A percentile compares a stretch with the other conserved stretches of the same genome.
Evolutionary conservation across 2,329 filamentous ascomycete genomes (phyloP).

Genomic region (Verticillium dahliae): DNA sequence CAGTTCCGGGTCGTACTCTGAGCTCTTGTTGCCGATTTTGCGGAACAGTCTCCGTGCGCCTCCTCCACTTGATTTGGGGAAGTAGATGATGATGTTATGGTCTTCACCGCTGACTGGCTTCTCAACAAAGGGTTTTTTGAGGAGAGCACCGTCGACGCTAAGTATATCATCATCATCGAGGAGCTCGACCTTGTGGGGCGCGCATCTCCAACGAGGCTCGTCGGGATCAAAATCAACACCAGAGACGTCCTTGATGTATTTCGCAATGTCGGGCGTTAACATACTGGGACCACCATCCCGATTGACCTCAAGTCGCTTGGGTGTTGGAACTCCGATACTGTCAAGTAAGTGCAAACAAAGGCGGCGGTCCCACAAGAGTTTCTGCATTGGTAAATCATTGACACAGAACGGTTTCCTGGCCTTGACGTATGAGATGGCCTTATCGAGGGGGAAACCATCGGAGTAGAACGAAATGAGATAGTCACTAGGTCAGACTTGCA

Average conservation of each 20-base stretch:
- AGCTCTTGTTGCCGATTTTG: constrained; percentile 98
- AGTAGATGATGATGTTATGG: constrained; percentile 98
- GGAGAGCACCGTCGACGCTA: constrained; percentile 72
- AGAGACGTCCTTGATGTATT: constrained; percentile 73
- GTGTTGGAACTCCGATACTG: constrained; percentile 82
- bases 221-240: constrained; percentile 66
- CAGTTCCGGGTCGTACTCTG: constrained; percentile 79
- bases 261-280: constrained; percentile 71
- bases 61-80: constrained; percentile 77
- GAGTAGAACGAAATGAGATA: constrained; percentile 98
- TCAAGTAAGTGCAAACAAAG: constrained; percentile 85
- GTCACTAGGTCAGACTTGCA: constrained; percentile 45
- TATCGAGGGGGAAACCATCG: constrained; percentile 92
- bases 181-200: constrained; percentile 67
- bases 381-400: constrained; percentile 96
- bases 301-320: constrained; percentile 81
- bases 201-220: constrained; percentile 45
- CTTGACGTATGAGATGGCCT: constrained; percentile 92
- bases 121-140: constrained; percentile 94
- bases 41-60: constrained; percentile 89
- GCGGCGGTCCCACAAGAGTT: constrained; percentile 90
- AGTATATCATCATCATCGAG: constrained; percentile 87
- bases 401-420: constrained; percentile 94
- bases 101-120: constrained; percentile 98
- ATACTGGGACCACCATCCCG: constrained; percentile 83